A percentile compares a stretch with the other conserved stretches of the same genome.
Evolutionary conservation across 805 yeast genomes (phyloP).

Genomic region (Diddensiella santjacobensis): DNA sequence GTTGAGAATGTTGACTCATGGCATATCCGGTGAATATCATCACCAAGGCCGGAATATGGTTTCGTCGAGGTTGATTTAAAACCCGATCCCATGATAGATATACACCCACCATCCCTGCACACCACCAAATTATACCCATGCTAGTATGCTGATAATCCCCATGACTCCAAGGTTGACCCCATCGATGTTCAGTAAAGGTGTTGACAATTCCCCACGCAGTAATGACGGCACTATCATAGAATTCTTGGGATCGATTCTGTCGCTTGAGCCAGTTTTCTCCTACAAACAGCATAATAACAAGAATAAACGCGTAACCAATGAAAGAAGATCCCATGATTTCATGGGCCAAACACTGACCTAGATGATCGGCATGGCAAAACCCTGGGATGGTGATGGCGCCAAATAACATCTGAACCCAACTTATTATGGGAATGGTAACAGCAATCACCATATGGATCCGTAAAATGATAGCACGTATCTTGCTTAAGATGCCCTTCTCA

Average conservation of each 20-base stretch:
- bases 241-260: constrained; percentile 66
- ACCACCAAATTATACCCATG: constrained; percentile 97
- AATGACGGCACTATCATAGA: constrained; percentile 76
- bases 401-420: constrained; percentile 76
- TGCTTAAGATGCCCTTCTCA: constrained; percentile 34
- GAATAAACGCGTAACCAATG: constrained; percentile 70
- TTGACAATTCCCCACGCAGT: constrained; percentile 89
- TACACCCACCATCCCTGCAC: constrained; percentile 84
- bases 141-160: constrained; percentile 94
- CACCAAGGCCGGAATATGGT: constrained; percentile 76
- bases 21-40: constrained; percentile 90
- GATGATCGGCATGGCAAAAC: constrained; percentile 71
- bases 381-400: constrained; percentile 84
- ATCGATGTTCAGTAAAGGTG: constrained; percentile 93
- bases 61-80: constrained; percentile 46
- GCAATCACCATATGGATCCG: constrained; percentile 32
- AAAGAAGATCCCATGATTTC: constrained; percentile 96
- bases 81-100: constrained; percentile 62
- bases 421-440: constrained; percentile 42
- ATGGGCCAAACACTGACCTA: constrained; percentile 96
- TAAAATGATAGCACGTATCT: constrained; percentile 29
- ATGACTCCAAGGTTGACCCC: constrained; percentile 93
- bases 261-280: constrained; percentile 57
- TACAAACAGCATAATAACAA: constrained; percentile 60
- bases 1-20: constrained; percentile 86